phyloP scores from a whole-genome alignment of 257 asterid genomes.

The Penstemon barbatus region DNA sequence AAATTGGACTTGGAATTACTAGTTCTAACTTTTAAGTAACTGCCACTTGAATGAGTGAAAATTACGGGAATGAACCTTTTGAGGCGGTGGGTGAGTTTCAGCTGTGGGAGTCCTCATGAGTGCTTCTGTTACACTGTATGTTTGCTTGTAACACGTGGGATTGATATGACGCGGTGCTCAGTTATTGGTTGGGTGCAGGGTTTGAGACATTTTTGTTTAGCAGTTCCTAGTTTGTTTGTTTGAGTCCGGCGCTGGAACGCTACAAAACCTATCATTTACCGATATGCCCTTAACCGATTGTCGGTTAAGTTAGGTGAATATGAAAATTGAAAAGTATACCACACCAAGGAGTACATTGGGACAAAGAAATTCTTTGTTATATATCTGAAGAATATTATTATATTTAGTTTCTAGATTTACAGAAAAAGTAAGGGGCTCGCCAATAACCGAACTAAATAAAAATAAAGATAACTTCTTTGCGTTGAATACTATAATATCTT shows the following conservation, averaged over 20 bases:
- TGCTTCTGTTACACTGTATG: not conserved
- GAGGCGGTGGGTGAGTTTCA: conserved; percentile 9
- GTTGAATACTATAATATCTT: too few relatives aligned
- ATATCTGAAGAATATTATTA: too few relatives aligned
- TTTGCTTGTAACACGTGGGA: not conserved
- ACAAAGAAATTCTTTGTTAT: too few relatives aligned
- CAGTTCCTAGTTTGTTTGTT: not conserved
- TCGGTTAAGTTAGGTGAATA: conserved; percentile 4
- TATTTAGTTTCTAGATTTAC: too few relatives aligned
- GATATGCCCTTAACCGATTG: conserved; percentile 19
- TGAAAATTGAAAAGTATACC: too few relatives aligned
- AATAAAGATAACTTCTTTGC: too few relatives aligned
- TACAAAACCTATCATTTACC: conserved; percentile 21
- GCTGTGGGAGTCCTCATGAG: conserved; percentile 6
- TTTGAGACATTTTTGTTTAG: not conserved
- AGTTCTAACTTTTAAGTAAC: not conserved
- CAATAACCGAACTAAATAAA: too few relatives aligned
- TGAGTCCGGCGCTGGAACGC: conserved; percentile 16
- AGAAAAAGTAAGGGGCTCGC: too few relatives aligned
- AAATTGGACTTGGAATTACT: conserved; percentile 5
- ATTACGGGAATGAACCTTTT: conserved; percentile 17
- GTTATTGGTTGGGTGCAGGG: not conserved
- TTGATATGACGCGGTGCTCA: conserved; percentile 10
- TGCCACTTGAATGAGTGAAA: not conserved
- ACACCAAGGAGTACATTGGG: too few relatives aligned